Evolutionary conservation across 2,329 filamentous ascomycete genomes (phyloP).

Genomic region (Leptographium galeiforme): DNA sequence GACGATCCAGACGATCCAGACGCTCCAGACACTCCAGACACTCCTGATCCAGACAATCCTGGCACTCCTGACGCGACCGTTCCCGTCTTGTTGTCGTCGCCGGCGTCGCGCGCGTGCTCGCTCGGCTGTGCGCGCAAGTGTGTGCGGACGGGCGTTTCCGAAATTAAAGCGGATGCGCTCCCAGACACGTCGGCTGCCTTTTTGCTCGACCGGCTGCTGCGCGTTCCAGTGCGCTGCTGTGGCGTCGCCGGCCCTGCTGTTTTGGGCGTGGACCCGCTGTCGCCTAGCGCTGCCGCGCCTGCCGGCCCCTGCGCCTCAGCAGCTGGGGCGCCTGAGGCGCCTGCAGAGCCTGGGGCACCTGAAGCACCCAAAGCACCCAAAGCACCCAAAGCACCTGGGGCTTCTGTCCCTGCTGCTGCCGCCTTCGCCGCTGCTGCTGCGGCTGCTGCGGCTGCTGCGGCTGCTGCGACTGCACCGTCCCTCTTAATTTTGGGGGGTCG

Average conservation of each 20-base stretch:
- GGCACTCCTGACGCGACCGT: background rate
- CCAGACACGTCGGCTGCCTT: background rate
- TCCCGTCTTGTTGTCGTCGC: too few relatives aligned
- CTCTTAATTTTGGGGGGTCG: conserved; percentile 7
- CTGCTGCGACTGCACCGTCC: background rate
- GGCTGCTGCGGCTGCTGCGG: background rate
- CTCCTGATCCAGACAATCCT: background rate
- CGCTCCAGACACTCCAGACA: background rate
- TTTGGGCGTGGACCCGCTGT: conserved; percentile 6
- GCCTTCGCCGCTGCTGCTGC: background rate
- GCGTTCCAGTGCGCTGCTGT: background rate
- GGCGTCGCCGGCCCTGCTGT: background rate
- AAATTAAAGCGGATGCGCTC: conserved; percentile 8
- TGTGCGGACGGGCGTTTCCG: background rate
- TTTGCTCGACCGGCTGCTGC: conserved; percentile 11
- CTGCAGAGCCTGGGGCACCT: background rate
- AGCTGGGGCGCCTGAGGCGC: background rate
- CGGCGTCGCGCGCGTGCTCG: too few relatives aligned
- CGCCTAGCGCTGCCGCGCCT: conserved; percentile 9
- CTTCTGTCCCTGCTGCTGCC: too few relatives aligned
- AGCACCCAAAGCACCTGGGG: too few relatives aligned
- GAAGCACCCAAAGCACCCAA: too few relatives aligned
- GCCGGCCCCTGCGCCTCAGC: background rate
- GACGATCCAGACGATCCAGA: background rate
- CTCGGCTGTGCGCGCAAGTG: background rate